These are phyloP conservation scores for Haematococcus lacustris DNA, from an alignment of 139 green algal species.

Conservation along the genomic window DNA sequence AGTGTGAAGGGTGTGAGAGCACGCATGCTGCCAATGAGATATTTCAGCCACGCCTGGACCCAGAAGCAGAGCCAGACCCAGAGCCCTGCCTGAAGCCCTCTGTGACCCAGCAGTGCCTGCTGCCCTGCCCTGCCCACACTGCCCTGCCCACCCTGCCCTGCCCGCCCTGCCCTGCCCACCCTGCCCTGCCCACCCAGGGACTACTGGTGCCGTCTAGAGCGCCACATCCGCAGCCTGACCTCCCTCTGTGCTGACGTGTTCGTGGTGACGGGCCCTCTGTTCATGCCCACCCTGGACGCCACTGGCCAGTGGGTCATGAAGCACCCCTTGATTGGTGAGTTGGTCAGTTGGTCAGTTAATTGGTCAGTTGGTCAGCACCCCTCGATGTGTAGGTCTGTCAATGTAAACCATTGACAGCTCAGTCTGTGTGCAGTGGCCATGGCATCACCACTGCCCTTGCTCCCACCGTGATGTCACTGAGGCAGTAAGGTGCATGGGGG, in stretches of 20 bases:
- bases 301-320: slow-evolving; percentile 57
- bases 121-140: background rate
- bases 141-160: background rate
- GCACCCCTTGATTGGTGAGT: slow-evolving; percentile 61
- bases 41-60: background rate
- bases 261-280: slow-evolving; percentile 82
- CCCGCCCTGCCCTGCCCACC: background rate
- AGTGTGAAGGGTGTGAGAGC: background rate
- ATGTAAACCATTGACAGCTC: background rate
- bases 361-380: background rate
- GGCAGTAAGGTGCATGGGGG: background rate
- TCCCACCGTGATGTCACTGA: background rate
- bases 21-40: background rate
- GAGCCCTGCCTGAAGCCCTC: background rate
- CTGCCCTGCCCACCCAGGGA: slow-evolving; percentile 38
- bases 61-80: background rate
- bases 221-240: slow-evolving; percentile 64
- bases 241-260: slow-evolving; percentile 53
- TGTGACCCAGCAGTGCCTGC: background rate
- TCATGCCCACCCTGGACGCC: slow-evolving; percentile 20
- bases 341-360: background rate
- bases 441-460: background rate
- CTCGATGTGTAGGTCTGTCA: background rate
- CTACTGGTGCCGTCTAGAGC: slow-evolving; percentile 94
- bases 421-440: background rate